Conservation (phyloP, 352 stramenopile species). For the Chrysophaeum taylorii region DNA sequence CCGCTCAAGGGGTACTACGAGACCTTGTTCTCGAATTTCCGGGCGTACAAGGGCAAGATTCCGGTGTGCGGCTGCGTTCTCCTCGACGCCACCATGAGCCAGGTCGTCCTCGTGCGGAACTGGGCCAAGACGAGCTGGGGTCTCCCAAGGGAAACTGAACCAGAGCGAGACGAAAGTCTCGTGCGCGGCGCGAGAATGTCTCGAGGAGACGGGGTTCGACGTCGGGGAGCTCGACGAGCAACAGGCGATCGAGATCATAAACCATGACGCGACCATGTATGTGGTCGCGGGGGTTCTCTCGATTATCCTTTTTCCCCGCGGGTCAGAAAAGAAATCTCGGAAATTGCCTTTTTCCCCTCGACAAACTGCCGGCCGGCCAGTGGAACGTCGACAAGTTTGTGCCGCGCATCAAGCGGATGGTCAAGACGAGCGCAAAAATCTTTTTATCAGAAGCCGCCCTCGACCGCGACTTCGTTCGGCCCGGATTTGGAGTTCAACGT, state of each 20-base stretch:
- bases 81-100: slow-evolving; percentile 58
- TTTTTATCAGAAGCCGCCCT: too few relatives aligned
- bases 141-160: slow-evolving; percentile 77
- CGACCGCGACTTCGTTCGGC: too few relatives aligned
- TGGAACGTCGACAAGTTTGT: slow-evolving; percentile 10
- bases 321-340: slow-evolving; percentile 8
- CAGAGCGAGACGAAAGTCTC: slow-evolving; percentile 64
- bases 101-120: slow-evolving; percentile 69
- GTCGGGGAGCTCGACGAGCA: background rate
- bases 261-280: slow-evolving; percentile 2
- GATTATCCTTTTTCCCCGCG: background rate
- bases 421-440: too few relatives aligned
- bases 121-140: slow-evolving; percentile 76
- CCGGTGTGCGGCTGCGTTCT: slow-evolving; percentile 73
- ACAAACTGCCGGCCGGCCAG: background rate
- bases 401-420: background rate
- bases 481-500: too few relatives aligned
- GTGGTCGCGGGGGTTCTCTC: background rate
- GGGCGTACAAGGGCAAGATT: slow-evolving; percentile 72
- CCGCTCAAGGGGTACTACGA: slow-evolving; percentile 63
- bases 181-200: slow-evolving; percentile 65
- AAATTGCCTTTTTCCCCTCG: background rate
- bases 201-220: slow-evolving; percentile 71
- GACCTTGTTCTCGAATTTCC: slow-evolving; percentile 71
- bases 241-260: background rate